Evolutionary conservation across 768 basidiomycete species (phyloP), one percentile per base, ranked within the genome.

Genomic region (Mycena polygramma): DNA sequence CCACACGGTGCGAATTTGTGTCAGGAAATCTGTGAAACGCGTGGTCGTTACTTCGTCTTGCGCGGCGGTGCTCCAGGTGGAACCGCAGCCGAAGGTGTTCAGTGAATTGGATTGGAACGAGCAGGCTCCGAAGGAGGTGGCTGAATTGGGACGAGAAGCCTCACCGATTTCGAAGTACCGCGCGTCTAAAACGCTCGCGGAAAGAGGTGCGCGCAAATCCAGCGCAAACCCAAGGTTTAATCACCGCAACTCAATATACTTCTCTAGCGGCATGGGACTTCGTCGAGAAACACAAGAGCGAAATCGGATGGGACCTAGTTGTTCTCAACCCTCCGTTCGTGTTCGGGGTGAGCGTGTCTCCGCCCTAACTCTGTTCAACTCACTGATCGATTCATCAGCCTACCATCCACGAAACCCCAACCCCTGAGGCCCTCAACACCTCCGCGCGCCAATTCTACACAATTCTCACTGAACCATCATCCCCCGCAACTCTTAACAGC

Each of bases 31-130:
- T 4, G 79, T 93, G 70, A 87, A 90, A 78, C 87, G 92, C 45
- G 78, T 94, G 17, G 85, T 93, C 17, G 75, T 92, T 70, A 90
- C 89, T 1, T 88, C 88, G 0, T 91, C 91, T 1, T 79, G 80
- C 58, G 90, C 88, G 7, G 77, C 88, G 2, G 74, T 90, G 41
- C 63, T 86, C 2, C 79, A 77, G 71, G 58, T 75, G 0, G 61
- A 72, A 65, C 75, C 77, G 54, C 46, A 70, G 5, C 70, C 77
- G 1, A 63, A 66, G 10, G 77, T 79, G 4, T 87, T 83, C 76
- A 80, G 79, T 30, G 89, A 91, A 74, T 73, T 74, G 7, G 82
- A 91, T 75, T 94, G 92, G 92, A 90, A 91, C 71, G 77, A 88
- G 39, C 82, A 82, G 62, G 77, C 84, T 4, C 75, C 89, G 35